These are phyloP conservation scores for Pelargonium cotyledonis DNA, from an alignment of 441 rosid genomes.

Conservation along the genomic window DNA sequence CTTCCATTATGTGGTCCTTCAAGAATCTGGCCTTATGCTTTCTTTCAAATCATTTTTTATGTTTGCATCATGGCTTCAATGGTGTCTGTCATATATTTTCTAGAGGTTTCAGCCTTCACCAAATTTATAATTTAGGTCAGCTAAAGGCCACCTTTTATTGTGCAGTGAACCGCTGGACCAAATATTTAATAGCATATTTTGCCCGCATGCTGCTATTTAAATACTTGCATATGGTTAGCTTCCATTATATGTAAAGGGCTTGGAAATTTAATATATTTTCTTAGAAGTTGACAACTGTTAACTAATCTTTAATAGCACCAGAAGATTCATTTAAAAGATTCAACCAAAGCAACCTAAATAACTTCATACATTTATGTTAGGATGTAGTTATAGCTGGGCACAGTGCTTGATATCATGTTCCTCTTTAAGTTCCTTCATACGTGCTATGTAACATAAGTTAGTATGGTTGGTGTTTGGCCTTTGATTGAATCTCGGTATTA, in stretches of 20 bases:
- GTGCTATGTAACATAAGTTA: not conserved
- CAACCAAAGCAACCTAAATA: not conserved
- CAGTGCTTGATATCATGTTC: not conserved
- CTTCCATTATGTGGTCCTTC: not conserved
- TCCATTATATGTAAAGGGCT: not conserved
- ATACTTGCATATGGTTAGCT: no score
- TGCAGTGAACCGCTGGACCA: not conserved
- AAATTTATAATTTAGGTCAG: not conserved
- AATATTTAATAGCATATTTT: not conserved
- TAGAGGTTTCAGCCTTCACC: not conserved
- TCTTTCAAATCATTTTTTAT: not conserved
- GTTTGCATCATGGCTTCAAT: not conserved
- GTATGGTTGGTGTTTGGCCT: not conserved
- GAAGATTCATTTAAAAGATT: not conserved
- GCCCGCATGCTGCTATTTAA: no score
- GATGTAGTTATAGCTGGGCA: not conserved
- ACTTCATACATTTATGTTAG: not conserved
- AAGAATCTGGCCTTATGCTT: not conserved
- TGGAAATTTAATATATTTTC: not conserved
- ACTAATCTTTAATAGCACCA: not conserved
- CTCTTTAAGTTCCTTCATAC: not conserved
- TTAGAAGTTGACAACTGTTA: not conserved
- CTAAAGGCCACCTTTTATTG: no score
- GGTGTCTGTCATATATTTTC: not conserved
- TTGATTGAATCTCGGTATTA: not conserved